Percentiles rank a stretch among this genome's conserved stretches.
These are phyloP conservation scores for Candida glucosophila DNA, from an alignment of 1,139 yeast genomes.

Conservation along the genomic window DNA sequence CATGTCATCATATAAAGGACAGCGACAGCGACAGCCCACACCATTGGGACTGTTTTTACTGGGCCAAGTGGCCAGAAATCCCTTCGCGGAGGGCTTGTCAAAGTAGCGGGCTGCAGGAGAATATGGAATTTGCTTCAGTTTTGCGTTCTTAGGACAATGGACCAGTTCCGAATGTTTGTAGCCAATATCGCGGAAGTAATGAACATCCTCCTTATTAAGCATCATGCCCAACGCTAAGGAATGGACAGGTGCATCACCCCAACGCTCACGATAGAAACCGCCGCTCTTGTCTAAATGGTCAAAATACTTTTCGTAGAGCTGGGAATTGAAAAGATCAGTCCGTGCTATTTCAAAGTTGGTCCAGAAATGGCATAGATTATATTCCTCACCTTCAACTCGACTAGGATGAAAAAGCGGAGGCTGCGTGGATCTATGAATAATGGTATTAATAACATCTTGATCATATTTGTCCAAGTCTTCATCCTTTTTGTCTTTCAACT, in stretches of 20 bases:
- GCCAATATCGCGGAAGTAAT: constrained; percentile 86
- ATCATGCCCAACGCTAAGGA: constrained; percentile 75
- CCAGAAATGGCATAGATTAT: constrained; percentile 87
- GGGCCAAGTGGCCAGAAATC: constrained; percentile 29
- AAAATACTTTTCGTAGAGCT: constrained; percentile 57
- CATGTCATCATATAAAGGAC: constrained; percentile 39
- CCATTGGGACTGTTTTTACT: constrained; percentile 50
- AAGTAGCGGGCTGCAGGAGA: constrained; percentile 12
- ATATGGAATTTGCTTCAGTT: constrained; percentile 39
- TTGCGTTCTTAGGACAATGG: constrained; percentile 75
- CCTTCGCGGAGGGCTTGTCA: constrained; percentile 13
- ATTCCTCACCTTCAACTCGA: constrained; percentile 55
- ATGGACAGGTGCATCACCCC: constrained; percentile 97
- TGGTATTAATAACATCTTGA: constrained; percentile 14
- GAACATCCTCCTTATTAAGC: constrained; percentile 58
- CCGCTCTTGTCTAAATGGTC: constrained; percentile 58
- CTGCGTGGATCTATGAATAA: constrained; percentile 16
- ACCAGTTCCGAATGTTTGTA: constrained; percentile 69
- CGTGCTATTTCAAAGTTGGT: constrained; percentile 87
- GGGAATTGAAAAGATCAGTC: constrained; percentile 60
- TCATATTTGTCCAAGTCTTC: constrained; percentile 19
- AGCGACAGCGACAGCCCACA: constrained; percentile 79
- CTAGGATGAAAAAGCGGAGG: constrained; percentile 39
- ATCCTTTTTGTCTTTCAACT: constrained; percentile 12
- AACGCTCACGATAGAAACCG: constrained; percentile 80